Evolutionary conservation across 768 basidiomycete genomes (phyloP).

Genomic region (Suillus bovinus): DNA sequence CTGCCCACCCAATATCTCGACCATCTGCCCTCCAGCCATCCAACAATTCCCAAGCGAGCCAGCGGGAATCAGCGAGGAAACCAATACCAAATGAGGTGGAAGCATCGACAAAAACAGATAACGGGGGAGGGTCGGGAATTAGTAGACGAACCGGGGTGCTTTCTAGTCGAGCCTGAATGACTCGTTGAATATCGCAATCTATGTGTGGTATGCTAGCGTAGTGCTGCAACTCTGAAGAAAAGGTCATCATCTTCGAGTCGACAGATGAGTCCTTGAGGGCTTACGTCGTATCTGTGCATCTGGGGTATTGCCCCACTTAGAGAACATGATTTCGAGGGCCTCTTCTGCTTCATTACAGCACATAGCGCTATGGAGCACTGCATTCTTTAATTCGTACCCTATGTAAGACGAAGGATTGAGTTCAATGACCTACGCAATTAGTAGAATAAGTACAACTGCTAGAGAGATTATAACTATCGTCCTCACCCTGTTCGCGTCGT

Average conservation of each 20-base stretch:
- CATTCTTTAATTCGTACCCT: background rate
- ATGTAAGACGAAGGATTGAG: background rate
- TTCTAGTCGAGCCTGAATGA: background rate
- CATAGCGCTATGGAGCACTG: background rate
- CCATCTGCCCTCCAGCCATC: conserved; percentile 30
- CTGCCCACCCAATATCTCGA: conserved; percentile 44
- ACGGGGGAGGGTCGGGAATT: conserved; percentile 10
- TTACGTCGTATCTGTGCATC: background rate
- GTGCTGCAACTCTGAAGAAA: background rate
- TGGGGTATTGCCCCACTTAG: background rate
- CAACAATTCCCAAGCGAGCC: conserved; percentile 42
- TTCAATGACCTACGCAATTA: background rate
- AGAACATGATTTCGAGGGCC: background rate
- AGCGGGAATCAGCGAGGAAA: conserved; percentile 32
- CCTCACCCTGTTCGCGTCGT: background rate
- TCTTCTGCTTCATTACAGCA: background rate
- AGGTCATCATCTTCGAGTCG: background rate
- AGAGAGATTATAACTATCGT: background rate
- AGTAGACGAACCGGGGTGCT: background rate
- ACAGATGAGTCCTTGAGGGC: no score
- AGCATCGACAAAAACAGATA: conserved; percentile 39
- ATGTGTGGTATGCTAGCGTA: no score
- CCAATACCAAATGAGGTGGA: conserved; percentile 44
- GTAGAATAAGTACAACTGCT: background rate
- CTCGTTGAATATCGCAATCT: background rate